These are phyloP conservation scores for Sanghuangporus baumii DNA, from an alignment of 1,284 basidiomycete genomes.

Conservation along the genomic window DNA sequence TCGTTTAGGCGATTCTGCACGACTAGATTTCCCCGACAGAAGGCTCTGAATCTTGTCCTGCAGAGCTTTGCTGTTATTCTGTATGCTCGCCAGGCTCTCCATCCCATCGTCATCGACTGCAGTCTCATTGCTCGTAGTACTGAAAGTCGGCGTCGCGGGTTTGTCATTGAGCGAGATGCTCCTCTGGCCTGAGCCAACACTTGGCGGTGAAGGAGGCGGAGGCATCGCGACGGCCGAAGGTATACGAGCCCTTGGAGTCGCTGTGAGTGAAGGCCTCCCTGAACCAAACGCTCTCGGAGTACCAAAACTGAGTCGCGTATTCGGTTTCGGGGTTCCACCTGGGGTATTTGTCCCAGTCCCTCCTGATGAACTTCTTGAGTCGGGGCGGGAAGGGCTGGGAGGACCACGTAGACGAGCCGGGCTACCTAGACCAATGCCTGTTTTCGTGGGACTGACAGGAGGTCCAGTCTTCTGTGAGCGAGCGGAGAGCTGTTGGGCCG, in stretches of 20 bases:
- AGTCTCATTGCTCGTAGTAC: slow-evolving; percentile 19
- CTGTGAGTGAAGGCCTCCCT: slow-evolving; percentile 40
- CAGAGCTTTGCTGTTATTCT: slow-evolving; percentile 13
- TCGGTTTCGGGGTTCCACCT: slow-evolving; percentile 24
- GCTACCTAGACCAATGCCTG: slow-evolving; percentile 16
- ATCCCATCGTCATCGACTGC: slow-evolving; percentile 17
- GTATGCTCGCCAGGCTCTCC: slow-evolving; percentile 12
- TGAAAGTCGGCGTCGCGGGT: slow-evolving; percentile 14
- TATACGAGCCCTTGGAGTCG: slow-evolving; percentile 54
- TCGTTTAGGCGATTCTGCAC: slow-evolving; percentile 34
- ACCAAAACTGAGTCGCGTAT: slow-evolving; percentile 27
- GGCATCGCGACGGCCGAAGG: slow-evolving; percentile 77
- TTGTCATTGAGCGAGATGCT: slow-evolving; percentile 13
- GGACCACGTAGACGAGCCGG: slow-evolving; percentile 27
- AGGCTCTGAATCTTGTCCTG: slow-evolving; percentile 15
- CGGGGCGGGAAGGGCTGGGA: slow-evolving; percentile 35
- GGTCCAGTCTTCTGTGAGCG: slow-evolving; percentile 31
- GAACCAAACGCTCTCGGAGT: slow-evolving; percentile 35
- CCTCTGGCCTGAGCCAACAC: neutral
- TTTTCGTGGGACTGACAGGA: slow-evolving; percentile 22
- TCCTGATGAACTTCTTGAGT: slow-evolving; percentile 25
- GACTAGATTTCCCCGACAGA: slow-evolving; percentile 1
- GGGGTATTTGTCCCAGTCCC: neutral
- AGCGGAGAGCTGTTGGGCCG: slow-evolving; percentile 63
- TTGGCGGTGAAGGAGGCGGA: slow-evolving; percentile 51